Evolutionary conservation across 768 basidiomycete species (phyloP), one percentile per base, ranked within the genome.

Genomic region (Russula sp.): DNA sequence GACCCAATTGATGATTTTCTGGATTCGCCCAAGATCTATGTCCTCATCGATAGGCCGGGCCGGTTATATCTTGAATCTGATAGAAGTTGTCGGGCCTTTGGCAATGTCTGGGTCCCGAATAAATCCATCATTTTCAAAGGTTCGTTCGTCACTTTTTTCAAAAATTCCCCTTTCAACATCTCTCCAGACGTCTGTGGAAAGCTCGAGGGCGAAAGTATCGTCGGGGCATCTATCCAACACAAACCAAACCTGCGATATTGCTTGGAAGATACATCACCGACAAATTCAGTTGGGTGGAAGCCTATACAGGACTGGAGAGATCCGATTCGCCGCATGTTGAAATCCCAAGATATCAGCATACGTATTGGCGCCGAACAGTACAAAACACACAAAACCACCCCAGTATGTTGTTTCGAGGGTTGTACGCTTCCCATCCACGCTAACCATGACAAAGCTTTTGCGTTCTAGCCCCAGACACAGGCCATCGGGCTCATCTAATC

Each of bases 51-150:
- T 51, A 36, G 50, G 38, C 35, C 11, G 35, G 42, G 60, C 34
- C 55, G 49, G 18, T 32, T 64, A n/a, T 62, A 56, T 14, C 47
- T 64, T 16, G 60, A 64, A 16, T 20, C 54, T 18, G 42, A 8
- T 5, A 3, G 52, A 9, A 14, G 11, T 16, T 10, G 35, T 10
- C 41, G 60, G 29, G 50, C 50, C 5, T 64, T 64, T 41, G 56
- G 56, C n/a, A 62, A 62, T 3, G 25, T 58, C 20, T 62, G 61
- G 61, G 14, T 32, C 1, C 56, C 61, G 18, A 36, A 47, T 1
- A n/a, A 35, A 3, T 36, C 50, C 6, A 52, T 62, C 3, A 62
- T 62, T 35, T 62, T 62, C 32, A 62, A 62, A 49, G 60, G 63
- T 64, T 6, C 7, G 55, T 11, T 4, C 20, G n/a, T 43, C 7